Evolutionary conservation across 2,329 filamentous ascomycete genomes (phyloP).

Genomic region (Ophiocordyceps camponoti-saundersi): DNA sequence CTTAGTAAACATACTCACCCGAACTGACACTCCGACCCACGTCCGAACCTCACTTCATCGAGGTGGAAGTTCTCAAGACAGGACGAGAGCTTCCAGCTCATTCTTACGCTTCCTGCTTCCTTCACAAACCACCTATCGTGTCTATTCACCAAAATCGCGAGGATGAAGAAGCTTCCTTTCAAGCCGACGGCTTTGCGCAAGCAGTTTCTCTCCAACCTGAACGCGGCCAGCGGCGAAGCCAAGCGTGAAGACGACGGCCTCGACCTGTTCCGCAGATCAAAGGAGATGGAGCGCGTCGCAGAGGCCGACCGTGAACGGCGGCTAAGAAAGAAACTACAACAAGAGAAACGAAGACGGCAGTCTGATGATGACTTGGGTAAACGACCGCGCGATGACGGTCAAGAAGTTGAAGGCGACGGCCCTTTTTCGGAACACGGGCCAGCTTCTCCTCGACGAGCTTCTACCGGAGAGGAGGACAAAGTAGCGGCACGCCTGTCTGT

Average conservation of each 20-base stretch:
- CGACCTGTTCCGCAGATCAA: slow-evolving; percentile 31
- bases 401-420: too few relatives aligned
- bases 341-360: slow-evolving; percentile 3
- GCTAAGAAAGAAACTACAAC: slow-evolving; percentile 10
- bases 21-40: too few relatives aligned
- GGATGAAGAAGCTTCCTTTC: slow-evolving; percentile 27
- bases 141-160: too few relatives aligned
- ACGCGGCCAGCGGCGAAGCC: slow-evolving; percentile 2
- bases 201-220: slow-evolving; percentile 10
- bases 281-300: slow-evolving; percentile 28
- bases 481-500: too few relatives aligned
- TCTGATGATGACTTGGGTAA: slow-evolving; percentile 5
- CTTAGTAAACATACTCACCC: too few relatives aligned
- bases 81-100: neutral
- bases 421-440: too few relatives aligned
- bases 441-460: too few relatives aligned
- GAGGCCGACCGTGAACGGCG: slow-evolving; percentile 21
- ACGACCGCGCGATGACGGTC: slow-evolving; percentile 5
- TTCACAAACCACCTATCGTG: too few relatives aligned
- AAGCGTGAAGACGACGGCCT: slow-evolving; percentile 14
- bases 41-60: neutral
- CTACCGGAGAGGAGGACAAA: too few relatives aligned
- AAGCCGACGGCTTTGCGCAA: slow-evolving; percentile 28
- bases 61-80: neutral
- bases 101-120: neutral